A percentile compares a stretch with the other conserved stretches of the same genome.
phyloP scores from a whole-genome alignment of 768 basidiomycete genomes.

The Lentinula aciculospora region DNA sequence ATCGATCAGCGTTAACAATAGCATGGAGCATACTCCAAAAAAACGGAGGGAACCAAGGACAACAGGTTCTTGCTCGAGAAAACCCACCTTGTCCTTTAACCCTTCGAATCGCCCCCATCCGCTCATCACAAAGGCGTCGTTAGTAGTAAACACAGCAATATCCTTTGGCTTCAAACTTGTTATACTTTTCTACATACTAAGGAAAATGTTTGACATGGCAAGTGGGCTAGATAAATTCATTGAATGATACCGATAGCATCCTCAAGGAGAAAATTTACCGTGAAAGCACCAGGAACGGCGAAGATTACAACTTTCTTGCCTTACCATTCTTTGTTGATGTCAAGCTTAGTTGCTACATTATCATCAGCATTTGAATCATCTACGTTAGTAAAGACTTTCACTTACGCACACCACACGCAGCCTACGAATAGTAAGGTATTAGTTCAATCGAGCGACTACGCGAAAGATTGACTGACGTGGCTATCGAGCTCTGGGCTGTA shows the following conservation, averaged over 20 bases:
- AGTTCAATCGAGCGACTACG: too few relatives aligned
- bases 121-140: constrained; percentile 72
- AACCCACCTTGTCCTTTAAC: constrained; percentile 61
- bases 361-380: neutral
- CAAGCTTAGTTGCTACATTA: constrained; percentile 41
- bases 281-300: constrained; percentile 81
- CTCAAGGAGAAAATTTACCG: constrained; percentile 52
- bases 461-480: too few relatives aligned
- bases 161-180: constrained; percentile 73
- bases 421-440: constrained; percentile 22
- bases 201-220: constrained; percentile 61
- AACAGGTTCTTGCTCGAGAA: too few relatives aligned
- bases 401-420: constrained; percentile 64
- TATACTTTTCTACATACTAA: constrained; percentile 58
- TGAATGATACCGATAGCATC: neutral
- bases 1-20: too few relatives aligned
- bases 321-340: constrained; percentile 58
- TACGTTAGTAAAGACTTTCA: constrained; percentile 6
- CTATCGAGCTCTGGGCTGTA: constrained; percentile 60
- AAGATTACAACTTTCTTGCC: constrained; percentile 80
- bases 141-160: constrained; percentile 70
- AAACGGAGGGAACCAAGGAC: constrained; percentile 18
- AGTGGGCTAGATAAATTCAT: constrained; percentile 48
- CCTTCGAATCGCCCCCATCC: constrained; percentile 56
- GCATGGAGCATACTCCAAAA: too few relatives aligned